Evolutionary conservation across 2,329 filamentous ascomycete species (phyloP).

Genomic region (Karstenula rhodostoma): DNA sequence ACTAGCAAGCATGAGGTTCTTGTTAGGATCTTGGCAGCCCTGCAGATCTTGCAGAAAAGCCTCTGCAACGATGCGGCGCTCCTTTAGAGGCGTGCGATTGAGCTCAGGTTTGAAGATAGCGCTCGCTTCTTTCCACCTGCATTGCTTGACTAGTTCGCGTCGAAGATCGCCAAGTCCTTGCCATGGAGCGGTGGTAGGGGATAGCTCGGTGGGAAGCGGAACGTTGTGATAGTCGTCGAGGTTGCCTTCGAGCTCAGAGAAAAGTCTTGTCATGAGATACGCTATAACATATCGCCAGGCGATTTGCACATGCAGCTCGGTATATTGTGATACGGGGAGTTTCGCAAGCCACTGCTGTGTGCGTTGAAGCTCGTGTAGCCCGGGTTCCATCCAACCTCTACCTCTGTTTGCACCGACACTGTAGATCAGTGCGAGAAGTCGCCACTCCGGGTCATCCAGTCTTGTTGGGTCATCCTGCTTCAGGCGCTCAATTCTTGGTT

Average conservation of each 20-base stretch:
- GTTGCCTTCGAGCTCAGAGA: background rate
- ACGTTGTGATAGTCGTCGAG: constrained; percentile 1
- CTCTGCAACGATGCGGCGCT: background rate
- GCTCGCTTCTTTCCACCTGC: constrained; percentile 8
- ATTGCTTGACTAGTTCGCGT: constrained; percentile 2
- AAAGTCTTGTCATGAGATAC: constrained; percentile 7
- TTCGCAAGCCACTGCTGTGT: background rate
- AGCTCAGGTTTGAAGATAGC: constrained; percentile 6
- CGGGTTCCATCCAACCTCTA: constrained; percentile 7
- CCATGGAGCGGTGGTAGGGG: background rate
- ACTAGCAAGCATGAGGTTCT: background rate
- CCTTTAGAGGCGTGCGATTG: constrained; percentile 9
- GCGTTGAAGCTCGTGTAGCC: background rate
- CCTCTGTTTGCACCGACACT: constrained; percentile 1
- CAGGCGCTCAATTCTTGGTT: background rate
- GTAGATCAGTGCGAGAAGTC: background rate
- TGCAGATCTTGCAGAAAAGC: background rate
- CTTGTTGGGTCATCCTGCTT: background rate
- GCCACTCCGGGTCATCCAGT: background rate
- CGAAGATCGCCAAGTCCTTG: constrained; percentile 9
- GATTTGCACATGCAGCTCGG: background rate
- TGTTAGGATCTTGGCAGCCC: background rate
- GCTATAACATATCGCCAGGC: background rate
- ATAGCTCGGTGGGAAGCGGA: background rate
- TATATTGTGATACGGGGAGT: background rate